Conservation (phyloP, 306 rosid species). For the Lupinus albus region DNA sequence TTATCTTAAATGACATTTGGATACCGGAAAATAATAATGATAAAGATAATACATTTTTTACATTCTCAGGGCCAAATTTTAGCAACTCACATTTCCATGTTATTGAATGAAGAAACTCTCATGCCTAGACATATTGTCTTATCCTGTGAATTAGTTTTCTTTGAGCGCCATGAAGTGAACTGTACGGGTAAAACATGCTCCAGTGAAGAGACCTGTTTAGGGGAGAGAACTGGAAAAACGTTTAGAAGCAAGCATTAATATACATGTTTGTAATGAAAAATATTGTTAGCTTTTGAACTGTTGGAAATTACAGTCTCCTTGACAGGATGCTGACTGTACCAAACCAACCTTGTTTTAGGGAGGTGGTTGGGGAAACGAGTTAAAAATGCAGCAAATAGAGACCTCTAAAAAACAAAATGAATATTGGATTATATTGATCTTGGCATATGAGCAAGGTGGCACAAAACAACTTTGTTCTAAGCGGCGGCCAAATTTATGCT, state of each 20-base stretch:
- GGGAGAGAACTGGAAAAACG: conserved; percentile 80
- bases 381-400: conserved; percentile 3
- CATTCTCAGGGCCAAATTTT: conserved; percentile 16
- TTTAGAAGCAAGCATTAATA: conserved; percentile 54
- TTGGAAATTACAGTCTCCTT: conserved; percentile 26
- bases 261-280: conserved; percentile 8
- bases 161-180: conserved; percentile 41
- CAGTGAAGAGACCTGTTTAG: conserved; percentile 75
- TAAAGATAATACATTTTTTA: neutral
- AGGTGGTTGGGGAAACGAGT: neutral
- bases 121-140: conserved; percentile 60
- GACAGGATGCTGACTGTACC: conserved; percentile 16
- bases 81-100: conserved; percentile 69
- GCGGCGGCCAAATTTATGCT: conserved; percentile 4
- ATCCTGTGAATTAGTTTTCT: conserved; percentile 47
- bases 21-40: neutral
- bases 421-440: conserved; percentile 7
- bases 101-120: conserved; percentile 72
- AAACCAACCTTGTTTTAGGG: conserved; percentile 12
- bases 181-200: conserved; percentile 75
- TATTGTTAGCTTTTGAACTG: neutral
- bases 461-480: conserved; percentile 2
- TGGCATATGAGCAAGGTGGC: neutral
- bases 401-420: conserved; percentile 18
- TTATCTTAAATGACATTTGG: neutral